Percentiles rank a stretch among this genome's conserved stretches.
These are phyloP conservation scores for Aspergillus niger DNA, from an alignment of 2,329 filamentous ascomycete genomes.

Conservation along the genomic window DNA sequence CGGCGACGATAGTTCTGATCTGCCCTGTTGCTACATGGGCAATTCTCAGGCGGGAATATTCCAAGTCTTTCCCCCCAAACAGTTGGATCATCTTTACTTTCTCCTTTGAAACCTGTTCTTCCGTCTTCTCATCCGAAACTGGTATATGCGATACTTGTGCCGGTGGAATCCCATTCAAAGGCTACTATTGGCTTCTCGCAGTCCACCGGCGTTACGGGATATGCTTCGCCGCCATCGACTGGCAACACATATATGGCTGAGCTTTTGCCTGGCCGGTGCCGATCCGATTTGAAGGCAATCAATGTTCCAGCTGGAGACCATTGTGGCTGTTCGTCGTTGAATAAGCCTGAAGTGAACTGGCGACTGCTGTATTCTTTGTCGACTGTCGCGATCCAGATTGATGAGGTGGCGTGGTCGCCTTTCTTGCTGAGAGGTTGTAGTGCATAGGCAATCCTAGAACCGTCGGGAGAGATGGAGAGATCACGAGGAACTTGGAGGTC, in stretches of 20 bases:
- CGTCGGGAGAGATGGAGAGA: constrained; percentile 10
- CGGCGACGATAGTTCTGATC: background rate
- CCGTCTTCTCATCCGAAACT: background rate
- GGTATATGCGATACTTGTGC: constrained; percentile 8
- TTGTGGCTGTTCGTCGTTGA: constrained; percentile 6
- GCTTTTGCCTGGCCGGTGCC: background rate
- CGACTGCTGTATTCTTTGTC: constrained; percentile 8
- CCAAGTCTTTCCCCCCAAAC: background rate
- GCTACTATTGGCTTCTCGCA: background rate
- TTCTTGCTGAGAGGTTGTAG: constrained; percentile 5
- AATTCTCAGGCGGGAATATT: background rate
- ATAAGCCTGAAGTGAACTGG: constrained; percentile 11
- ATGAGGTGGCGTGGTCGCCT: background rate
- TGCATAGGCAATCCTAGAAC: constrained; percentile 2
- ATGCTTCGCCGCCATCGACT: constrained; percentile 7
- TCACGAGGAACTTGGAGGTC: constrained; percentile 10
- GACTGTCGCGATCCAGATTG: constrained; percentile 12
- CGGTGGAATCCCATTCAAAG: constrained; percentile 10
- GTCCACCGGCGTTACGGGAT: background rate
- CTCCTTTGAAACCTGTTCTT: background rate
- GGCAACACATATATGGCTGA: constrained; percentile 7
- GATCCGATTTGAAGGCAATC: constrained; percentile 14
- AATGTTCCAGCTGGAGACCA: constrained; percentile 8
- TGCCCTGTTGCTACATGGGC: constrained; percentile 1
- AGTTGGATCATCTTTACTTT: background rate